Base-by-base conservation (phyloP, 1,284 basidiomycete genomes). In the Ustilago esculenta region DNA sequence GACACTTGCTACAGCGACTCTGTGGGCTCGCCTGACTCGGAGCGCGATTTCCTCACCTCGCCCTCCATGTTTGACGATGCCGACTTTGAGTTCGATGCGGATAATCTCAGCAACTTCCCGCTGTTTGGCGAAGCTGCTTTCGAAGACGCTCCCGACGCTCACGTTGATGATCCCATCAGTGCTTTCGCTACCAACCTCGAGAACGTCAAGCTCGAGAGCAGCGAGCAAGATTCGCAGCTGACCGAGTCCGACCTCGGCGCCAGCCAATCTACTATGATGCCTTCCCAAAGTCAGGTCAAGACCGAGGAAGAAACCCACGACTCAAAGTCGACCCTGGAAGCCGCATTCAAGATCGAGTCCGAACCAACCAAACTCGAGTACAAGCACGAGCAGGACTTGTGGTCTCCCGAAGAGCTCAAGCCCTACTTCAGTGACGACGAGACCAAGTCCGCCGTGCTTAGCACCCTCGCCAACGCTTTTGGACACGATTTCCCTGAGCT, bases 21-120 rank as follows among this genome's bases (percentile, higher is more conserved):
- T 23, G 57, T 46, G 5, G 67, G 55, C 34, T 71, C 68, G 32
- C 68, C 68, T 23, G 49, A 65, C 46, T 71, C 68, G 29, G 56
- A 60, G 25, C 68, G 68, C 20, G 68, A 71, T 51, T 71, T 71
- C 24, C 57, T 61, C 43, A 54, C 63, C 4, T 71, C 68, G 20
- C 68, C 68, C 14, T 71, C 61, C 12, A 34, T 66, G 45, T 71
- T 71, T 20, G 61, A 71, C 48, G 58, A 71, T 25, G 49, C 40
- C 37, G 61, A 61, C 45, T 66, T 71, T 20, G 63, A 66, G 17
- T 71, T 71, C 23, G 68, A 60, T 5, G 41, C 48, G 12, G 60
- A 66, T 36, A 37, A 50, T 5, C 41, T 52, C 34, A 48, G 37
- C 53, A 45, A 44, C 51, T 51, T 57, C n/a, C 53, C 63, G 2